phyloP scores from a whole-genome alignment of 2,329 filamentous ascomycete genomes.

The Mycosphaerelloides madeirae region DNA sequence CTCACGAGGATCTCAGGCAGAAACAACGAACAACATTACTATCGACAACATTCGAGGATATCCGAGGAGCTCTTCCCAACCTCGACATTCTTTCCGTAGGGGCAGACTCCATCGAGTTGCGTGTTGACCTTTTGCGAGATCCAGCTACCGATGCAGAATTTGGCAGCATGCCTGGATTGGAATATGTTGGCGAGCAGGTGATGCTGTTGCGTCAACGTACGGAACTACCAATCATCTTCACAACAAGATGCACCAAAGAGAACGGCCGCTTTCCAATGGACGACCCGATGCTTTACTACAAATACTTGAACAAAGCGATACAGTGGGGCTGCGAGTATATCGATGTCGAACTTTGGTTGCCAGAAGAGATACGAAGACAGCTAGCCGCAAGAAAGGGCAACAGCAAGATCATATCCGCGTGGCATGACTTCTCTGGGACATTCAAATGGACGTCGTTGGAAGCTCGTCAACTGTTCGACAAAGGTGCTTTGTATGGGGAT shows the following conservation, averaged over 20 bases:
- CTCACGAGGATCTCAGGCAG: constrained; percentile 70
- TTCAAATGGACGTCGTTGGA: constrained; percentile 77
- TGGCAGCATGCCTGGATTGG: constrained; percentile 67
- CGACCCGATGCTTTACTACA: constrained; percentile 67
- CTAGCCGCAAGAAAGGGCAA: constrained; percentile 68
- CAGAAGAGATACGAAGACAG: constrained; percentile 65
- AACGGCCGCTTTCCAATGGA: constrained; percentile 84
- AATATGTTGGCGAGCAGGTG: constrained; percentile 80
- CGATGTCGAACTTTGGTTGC: constrained; percentile 83
- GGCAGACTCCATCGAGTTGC: constrained; percentile 77
- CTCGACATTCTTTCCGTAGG: constrained; percentile 83
- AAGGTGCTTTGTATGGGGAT: constrained; percentile 70
- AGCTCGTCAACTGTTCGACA: constrained; percentile 66
- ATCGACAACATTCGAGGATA: constrained; percentile 82
- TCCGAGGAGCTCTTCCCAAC: constrained; percentile 75
- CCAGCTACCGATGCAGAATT: constrained; percentile 58
- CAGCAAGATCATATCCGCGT: constrained; percentile 85
- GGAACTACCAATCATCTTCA: constrained; percentile 86
- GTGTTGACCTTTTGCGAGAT: constrained; percentile 76
- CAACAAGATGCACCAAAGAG: constrained; percentile 73
- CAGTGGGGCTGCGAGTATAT: constrained; percentile 90
- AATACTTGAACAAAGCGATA: constrained; percentile 76
- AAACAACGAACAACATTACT: constrained; percentile 79
- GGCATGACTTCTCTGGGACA: constrained; percentile 79
- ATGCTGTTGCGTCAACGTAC: constrained; percentile 79